Base-by-base conservation (phyloP, 805 yeast species). In the Zygoascus tannicola region DNA sequence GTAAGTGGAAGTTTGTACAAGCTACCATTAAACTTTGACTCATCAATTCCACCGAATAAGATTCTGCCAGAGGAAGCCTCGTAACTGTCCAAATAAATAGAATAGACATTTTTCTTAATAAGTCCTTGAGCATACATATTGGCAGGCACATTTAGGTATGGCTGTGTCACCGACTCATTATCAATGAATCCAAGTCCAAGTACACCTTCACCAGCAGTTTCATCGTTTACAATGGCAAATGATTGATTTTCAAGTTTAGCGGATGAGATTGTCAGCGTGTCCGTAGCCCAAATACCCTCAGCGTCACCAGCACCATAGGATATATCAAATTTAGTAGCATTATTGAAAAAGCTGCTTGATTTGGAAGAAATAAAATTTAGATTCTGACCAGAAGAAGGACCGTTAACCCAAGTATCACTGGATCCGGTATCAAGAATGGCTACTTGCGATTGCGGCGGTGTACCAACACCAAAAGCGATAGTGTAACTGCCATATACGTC, bases 391-490 rank as follows among this genome's bases (percentile, higher is more conserved):
- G 45, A 26, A 20, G 22, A 26, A 4, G 51, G 50, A 10, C 51
- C 47, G 28, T 45, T 48, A 23, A 51, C 38, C 85, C 85, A 80
- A 34, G 81, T 56, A 56, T 81, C 88, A 1, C 75, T 70, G 0
- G 86, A 78, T 1, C 88, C 88, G 1, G 88, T 81, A 53, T 82
- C 90, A 10, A 82, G 57, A 23, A 79, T 57, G 12, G 80, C 77
- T 3, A 64, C 66, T 3, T 80, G 66, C 2, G 61, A 49, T 50
- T 80, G 80, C 0, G 65, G 51, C 0, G 78, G 71, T 0, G 84
- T 73, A 3, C 90, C 88, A 3, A 63, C 49, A 12, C 56, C 57
- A 15, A 63, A 56, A 10, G 38, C 42, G 15, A 57, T 51, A 20
- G 52, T 50, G 45, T 58, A 61, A 32, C 51, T 47, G 3, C 54